These are phyloP conservation scores for Penicillium sp. DNA, from an alignment of 2,329 filamentous ascomycete species.

Conservation along the genomic window DNA sequence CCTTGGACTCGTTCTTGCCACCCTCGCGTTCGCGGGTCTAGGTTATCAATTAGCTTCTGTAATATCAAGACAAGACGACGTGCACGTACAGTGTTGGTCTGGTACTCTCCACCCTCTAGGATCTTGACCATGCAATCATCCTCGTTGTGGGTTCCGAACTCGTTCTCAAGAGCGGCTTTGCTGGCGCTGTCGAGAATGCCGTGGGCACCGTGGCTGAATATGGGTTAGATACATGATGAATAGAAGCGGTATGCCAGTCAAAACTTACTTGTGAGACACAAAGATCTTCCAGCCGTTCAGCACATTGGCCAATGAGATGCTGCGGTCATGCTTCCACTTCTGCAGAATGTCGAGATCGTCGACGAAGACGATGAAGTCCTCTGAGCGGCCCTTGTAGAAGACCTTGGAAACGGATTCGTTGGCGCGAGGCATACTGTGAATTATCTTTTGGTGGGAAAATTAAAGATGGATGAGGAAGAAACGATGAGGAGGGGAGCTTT, in stretches of 20 bases:
- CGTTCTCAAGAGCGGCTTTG: conserved; percentile 67
- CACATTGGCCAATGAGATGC: conserved; percentile 74
- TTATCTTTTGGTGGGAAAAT: neutral
- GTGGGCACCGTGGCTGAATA: conserved; percentile 73
- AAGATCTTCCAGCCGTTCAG: conserved; percentile 86
- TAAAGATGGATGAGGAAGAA: neutral
- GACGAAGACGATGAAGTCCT: conserved; percentile 61
- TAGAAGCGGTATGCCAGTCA: no score
- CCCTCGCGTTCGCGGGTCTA: conserved; percentile 31
- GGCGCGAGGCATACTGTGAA: conserved; percentile 59
- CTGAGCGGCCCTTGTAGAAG: conserved; percentile 71
- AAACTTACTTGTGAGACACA: conserved; percentile 74
- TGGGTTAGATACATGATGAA: conserved; percentile 2
- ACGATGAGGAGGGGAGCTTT: conserved; percentile 9
- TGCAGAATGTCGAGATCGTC: conserved; percentile 53
- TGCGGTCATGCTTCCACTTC: conserved; percentile 77
- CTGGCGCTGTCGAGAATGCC: conserved; percentile 72
- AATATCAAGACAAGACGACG: neutral
- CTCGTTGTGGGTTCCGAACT: conserved; percentile 75
- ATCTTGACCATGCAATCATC: conserved; percentile 80
- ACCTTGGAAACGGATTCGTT: conserved; percentile 68
- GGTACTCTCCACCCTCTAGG: conserved; percentile 65
- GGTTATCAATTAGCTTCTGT: conserved; percentile 6
- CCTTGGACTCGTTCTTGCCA: conserved; percentile 27
- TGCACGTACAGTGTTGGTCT: conserved; percentile 53